Percentiles rank a stretch among this genome's conserved stretches.
phyloP scores from a whole-genome alignment of 257 asterid genomes.

The Rubia yunnanensis region DNA sequence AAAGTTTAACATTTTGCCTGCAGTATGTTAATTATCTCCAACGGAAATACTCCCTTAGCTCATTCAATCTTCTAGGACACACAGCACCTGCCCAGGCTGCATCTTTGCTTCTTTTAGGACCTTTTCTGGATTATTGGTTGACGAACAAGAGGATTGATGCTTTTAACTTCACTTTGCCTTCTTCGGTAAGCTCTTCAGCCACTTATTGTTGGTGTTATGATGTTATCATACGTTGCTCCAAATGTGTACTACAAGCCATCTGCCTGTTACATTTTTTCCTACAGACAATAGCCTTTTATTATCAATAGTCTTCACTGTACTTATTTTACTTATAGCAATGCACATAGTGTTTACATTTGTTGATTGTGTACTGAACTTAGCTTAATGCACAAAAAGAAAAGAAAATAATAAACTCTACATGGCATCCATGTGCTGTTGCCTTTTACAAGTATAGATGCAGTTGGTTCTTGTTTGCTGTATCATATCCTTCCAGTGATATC shows the following conservation, averaged over 20 bases:
- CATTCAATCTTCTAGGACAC: slow-evolving; percentile 96
- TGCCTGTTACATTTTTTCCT: not conserved
- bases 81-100: slow-evolving; percentile 98
- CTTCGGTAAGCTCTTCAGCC: slow-evolving; percentile 45
- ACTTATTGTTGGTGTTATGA: not conserved
- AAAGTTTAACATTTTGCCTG: slow-evolving; percentile 22
- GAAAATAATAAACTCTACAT: not conserved
- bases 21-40: slow-evolving; percentile 98
- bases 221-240: not conserved
- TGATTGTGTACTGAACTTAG: not conserved
- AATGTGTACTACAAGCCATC: not conserved
- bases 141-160: slow-evolving; percentile 81
- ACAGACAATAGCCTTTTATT: not conserved
- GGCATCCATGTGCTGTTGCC: not conserved
- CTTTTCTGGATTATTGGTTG: slow-evolving; percentile 94
- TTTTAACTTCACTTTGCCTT: slow-evolving; percentile 47
- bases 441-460: not conserved
- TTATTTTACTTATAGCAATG: not conserved
- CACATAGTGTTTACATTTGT: not conserved
- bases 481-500: not conserved
- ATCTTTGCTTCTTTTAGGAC: slow-evolving; percentile 73
- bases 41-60: slow-evolving; percentile 86
- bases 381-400: not conserved
- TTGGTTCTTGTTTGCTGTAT: not conserved
- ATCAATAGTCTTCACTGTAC: not conserved